phyloP scores from a whole-genome alignment of 2,329 filamentous ascomycete genomes.

The Hawksworthiomyces lignivorus region DNA sequence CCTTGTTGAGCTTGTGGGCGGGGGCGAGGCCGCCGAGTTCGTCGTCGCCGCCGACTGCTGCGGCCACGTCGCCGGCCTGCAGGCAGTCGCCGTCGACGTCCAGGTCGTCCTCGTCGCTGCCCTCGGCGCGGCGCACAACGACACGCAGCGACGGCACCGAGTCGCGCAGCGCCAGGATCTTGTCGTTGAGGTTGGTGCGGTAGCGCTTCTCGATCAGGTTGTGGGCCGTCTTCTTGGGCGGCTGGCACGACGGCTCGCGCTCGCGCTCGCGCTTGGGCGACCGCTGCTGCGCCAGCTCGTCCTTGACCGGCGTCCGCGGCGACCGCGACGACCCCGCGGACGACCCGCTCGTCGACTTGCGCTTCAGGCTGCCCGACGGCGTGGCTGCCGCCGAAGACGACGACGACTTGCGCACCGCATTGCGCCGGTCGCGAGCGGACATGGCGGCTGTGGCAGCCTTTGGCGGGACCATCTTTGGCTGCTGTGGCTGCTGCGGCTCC shows the following conservation, averaged over 20 bases:
- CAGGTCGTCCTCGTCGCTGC: slow-evolving; percentile 27
- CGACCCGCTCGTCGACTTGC: slow-evolving; percentile 21
- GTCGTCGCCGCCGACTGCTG: slow-evolving; percentile 33
- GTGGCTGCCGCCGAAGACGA: slow-evolving; percentile 6
- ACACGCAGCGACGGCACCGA: slow-evolving; percentile 52
- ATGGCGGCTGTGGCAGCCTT: neutral
- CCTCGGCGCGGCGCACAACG: slow-evolving; percentile 30
- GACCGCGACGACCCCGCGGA: slow-evolving; percentile 14
- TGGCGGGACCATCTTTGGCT: slow-evolving; percentile 1
- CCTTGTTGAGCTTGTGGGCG: slow-evolving; percentile 36
- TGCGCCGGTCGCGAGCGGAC: slow-evolving; percentile 15
- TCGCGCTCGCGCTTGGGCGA: slow-evolving; percentile 3
- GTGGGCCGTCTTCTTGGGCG: slow-evolving; percentile 67
- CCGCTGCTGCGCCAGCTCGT: slow-evolving; percentile 11
- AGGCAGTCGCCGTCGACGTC: slow-evolving; percentile 32
- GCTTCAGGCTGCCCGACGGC: slow-evolving; percentile 21
- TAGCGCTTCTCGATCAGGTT: slow-evolving; percentile 84
- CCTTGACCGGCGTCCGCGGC: slow-evolving; percentile 16
- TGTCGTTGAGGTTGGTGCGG: slow-evolving; percentile 76
- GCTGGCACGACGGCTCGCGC: slow-evolving; percentile 8
- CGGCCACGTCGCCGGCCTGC: slow-evolving; percentile 26
- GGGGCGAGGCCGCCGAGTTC: slow-evolving; percentile 30
- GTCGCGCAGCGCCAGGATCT: slow-evolving; percentile 68
- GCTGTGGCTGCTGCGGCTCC: neutral
- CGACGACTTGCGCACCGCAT: slow-evolving; percentile 18